phyloP scores from a whole-genome alignment of 2,329 filamentous ascomycete species.

The Alternaria gaisen region DNA sequence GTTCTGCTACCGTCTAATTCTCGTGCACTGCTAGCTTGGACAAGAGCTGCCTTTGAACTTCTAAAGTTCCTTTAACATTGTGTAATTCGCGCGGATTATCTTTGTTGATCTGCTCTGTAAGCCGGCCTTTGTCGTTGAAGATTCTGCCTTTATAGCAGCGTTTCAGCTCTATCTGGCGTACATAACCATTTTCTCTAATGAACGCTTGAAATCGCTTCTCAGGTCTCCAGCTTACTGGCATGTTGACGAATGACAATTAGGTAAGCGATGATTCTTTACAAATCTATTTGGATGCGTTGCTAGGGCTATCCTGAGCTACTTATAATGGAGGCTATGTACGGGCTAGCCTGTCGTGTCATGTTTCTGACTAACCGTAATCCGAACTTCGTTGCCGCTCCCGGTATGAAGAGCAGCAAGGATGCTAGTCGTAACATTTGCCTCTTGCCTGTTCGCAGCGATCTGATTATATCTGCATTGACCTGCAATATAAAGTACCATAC shows the following conservation, averaged over 20 bases:
- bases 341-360: not conserved
- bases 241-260: not conserved
- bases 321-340: not conserved
- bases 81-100: conserved; percentile 2
- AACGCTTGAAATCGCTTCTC: not conserved
- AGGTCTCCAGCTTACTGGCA: not conserved
- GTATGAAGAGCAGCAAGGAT: too few species aligned
- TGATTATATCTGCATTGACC: too few species aligned
- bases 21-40: conserved; percentile 19
- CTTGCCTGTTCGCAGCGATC: too few species aligned
- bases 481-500: too few species aligned
- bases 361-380: not conserved
- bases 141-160: conserved; percentile 1
- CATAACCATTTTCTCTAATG: conserved; percentile 1
- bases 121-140: conserved; percentile 10
- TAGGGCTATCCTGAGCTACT: not conserved
- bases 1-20: conserved; percentile 6
- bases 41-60: conserved; percentile 15
- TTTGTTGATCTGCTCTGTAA: not conserved
- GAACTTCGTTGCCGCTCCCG: not conserved
- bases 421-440: too few species aligned
- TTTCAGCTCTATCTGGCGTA: not conserved
- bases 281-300: not conserved
- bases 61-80: conserved; percentile 10
- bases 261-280: not conserved